phyloP scores from a whole-genome alignment of 2,329 filamentous ascomycete genomes.

The Verticillium isaacii region DNA sequence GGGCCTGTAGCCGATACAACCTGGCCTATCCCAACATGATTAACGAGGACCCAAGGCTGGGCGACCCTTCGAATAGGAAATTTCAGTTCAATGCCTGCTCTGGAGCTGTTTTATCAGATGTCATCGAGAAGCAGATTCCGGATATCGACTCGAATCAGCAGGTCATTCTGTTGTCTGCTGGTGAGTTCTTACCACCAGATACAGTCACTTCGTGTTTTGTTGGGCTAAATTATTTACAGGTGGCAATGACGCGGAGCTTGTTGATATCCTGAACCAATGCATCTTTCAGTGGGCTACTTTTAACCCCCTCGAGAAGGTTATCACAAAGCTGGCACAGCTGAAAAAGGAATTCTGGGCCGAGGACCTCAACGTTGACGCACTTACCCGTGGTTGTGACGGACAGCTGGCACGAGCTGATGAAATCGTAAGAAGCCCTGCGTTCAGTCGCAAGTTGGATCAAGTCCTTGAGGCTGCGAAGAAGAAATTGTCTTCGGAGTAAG shows the following conservation, averaged over 20 bases:
- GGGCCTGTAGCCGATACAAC: conserved; percentile 8
- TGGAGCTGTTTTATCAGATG: conserved; percentile 7
- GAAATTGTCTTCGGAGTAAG: too few relatives aligned
- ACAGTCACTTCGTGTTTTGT: too few relatives aligned
- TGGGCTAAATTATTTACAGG: neutral
- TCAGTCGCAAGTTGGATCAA: conserved; percentile 3
- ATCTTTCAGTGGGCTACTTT: conserved; percentile 9
- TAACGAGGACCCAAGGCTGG: conserved; percentile 8
- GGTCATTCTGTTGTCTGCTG: conserved; percentile 8
- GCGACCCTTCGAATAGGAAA: conserved; percentile 3
- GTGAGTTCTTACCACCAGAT: neutral
- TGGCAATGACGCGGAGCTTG: conserved; percentile 11
- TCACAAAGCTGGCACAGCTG: conserved; percentile 3
- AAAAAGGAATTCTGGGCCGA: conserved; percentile 1
- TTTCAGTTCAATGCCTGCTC: conserved; percentile 15
- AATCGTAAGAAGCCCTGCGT: conserved; percentile 2
- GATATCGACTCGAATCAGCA: conserved; percentile 3
- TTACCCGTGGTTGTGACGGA: conserved; percentile 4
- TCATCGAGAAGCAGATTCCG: conserved; percentile 12
- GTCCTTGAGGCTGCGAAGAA: neutral
- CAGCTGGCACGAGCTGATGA: conserved; percentile 2
- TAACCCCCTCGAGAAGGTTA: neutral
- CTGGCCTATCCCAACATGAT: conserved; percentile 11
- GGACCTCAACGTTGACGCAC: conserved; percentile 4
- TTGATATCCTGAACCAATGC: conserved; percentile 15